These are phyloP conservation scores for Albizia julibrissin DNA, from an alignment of 306 rosid species.

Conservation along the genomic window DNA sequence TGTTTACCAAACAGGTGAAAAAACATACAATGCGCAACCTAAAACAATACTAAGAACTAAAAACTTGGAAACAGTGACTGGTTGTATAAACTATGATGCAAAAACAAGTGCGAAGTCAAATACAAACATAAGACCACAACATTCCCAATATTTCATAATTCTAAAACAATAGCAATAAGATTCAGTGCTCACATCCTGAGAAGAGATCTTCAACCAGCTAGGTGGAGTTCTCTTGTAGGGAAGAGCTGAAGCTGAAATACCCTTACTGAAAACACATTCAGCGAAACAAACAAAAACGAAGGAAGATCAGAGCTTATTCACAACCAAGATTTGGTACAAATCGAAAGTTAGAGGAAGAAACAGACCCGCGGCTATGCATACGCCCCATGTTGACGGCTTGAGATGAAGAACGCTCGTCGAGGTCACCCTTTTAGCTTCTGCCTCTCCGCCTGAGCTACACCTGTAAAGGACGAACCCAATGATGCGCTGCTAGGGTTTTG, in stretches of 20 bases:
- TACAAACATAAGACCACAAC: too few relatives aligned
- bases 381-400: slow-evolving; percentile 50
- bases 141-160: too few relatives aligned
- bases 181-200: slow-evolving; percentile 1
- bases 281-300: too few relatives aligned
- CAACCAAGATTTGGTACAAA: not conserved
- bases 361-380: slow-evolving; percentile 66
- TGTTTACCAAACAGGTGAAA: too few relatives aligned
- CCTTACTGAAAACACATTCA: not conserved
- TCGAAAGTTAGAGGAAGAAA: not conserved
- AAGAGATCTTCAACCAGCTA: not conserved
- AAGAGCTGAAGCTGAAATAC: slow-evolving; percentile 11
- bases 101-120: too few relatives aligned
- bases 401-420: not conserved
- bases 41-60: too few relatives aligned
- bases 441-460: not conserved
- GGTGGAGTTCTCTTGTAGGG: slow-evolving; percentile 1
- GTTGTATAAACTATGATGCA: too few relatives aligned
- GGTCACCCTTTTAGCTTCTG: not conserved
- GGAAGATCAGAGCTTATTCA: too few relatives aligned
- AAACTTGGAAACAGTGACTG: too few relatives aligned
- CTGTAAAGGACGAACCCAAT: not conserved
- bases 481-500: too few relatives aligned
- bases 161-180: too few relatives aligned
- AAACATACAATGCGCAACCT: too few relatives aligned